Evolutionary conservation across 371 early-diverging fungal species (phyloP).

Genomic region (Fennellomyces sp.): DNA sequence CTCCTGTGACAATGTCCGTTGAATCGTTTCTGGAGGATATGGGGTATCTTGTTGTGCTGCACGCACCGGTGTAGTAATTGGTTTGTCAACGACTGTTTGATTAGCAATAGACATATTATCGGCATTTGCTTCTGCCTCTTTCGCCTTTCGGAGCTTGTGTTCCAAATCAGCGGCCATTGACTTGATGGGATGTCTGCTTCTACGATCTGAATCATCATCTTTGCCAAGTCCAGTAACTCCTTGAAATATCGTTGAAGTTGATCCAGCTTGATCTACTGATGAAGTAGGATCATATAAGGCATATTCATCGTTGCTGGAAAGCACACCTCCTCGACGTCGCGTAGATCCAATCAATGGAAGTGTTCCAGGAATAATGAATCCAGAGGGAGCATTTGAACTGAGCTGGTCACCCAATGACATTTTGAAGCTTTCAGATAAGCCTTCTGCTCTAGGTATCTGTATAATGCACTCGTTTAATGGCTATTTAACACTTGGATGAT

Average conservation of each 20-base stretch:
- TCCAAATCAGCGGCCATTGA: neutral
- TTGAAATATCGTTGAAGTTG: too few species aligned
- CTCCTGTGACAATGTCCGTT: too few species aligned
- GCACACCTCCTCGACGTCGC: conserved; percentile 21
- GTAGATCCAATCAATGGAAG: conserved; percentile 44
- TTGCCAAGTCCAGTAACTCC: too few species aligned
- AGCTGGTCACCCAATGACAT: conserved; percentile 36
- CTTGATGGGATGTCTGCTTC: neutral
- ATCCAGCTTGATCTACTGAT: too few species aligned
- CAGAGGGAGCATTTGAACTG: conserved; percentile 30
- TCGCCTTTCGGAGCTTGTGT: neutral
- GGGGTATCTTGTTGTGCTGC: neutral
- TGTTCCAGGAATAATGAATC: conserved; percentile 50
- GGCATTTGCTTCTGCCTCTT: neutral
- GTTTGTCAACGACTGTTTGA: neutral
- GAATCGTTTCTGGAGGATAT: too few species aligned
- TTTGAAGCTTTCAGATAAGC: conserved; percentile 43
- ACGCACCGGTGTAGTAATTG: neutral
- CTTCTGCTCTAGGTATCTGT: conserved; percentile 46
- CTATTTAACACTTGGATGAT: too few species aligned
- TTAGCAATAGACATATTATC: too few species aligned
- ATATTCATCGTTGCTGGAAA: neutral
- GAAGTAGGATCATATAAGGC: neutral
- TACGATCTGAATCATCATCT: neutral
- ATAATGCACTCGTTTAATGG: neutral